A percentile compares a stretch with the other conserved stretches of the same genome.
These are phyloP conservation scores for Persicaria tinctoria DNA, from an alignment of 148 eudicot species.

Conservation along the genomic window DNA sequence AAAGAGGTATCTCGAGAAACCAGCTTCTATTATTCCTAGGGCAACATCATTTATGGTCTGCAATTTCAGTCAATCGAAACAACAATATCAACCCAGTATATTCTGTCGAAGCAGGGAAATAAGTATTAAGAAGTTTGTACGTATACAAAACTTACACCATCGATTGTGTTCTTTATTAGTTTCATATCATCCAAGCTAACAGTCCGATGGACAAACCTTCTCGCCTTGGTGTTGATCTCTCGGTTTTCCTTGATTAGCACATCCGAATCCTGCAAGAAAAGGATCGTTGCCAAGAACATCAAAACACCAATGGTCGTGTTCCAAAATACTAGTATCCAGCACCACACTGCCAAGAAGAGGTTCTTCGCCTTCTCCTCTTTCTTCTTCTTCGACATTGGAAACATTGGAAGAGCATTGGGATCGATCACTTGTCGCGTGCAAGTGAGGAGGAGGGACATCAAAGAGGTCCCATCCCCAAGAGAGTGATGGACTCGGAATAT, in stretches of 20 bases:
- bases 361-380: not conserved
- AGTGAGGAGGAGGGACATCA: not conserved
- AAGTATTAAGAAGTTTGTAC: no score
- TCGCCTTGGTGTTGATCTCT: constrained; percentile 16
- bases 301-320: constrained; percentile 16
- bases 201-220: constrained; percentile 6
- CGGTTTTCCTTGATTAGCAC: constrained; percentile 17
- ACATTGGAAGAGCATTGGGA: not conserved
- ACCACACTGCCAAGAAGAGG: constrained; percentile 1
- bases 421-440: not conserved
- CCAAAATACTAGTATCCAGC: constrained; percentile 12
- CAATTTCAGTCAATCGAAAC: not conserved
- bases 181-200: constrained; percentile 15
- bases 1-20: not conserved
- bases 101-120: no score
- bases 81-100: not conserved
- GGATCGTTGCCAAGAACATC: constrained; percentile 19
- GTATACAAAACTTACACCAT: constrained; percentile 14
- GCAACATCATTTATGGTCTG: not conserved
- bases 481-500: not conserved
- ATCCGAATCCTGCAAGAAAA: constrained; percentile 19
- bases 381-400: not conserved
- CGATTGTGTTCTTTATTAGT: constrained; percentile 23
- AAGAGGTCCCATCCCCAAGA: not conserved
- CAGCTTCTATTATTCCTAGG: not conserved